These are phyloP conservation scores for Aristolochia fimbriata DNA, from an alignment of 164 flowering plant species.

Conservation along the genomic window DNA sequence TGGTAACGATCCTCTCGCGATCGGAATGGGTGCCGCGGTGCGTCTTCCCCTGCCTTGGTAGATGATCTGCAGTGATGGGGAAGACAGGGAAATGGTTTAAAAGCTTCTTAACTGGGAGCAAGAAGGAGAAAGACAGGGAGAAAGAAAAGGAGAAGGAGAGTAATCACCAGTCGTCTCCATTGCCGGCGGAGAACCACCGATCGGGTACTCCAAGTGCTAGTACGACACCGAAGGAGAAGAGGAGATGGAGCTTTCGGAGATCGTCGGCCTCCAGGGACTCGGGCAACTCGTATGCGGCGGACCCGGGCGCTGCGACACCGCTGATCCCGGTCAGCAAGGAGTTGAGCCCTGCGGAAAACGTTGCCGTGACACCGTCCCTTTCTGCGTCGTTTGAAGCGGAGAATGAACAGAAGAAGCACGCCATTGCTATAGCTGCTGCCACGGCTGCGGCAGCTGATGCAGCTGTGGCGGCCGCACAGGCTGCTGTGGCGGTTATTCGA, in stretches of 20 bases:
- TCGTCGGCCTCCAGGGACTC: constrained; percentile 38
- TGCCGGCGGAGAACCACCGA: constrained; percentile 17
- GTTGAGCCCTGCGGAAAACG: constrained; percentile 17
- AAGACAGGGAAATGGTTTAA: constrained; percentile 63
- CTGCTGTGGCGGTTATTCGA: constrained; percentile 46
- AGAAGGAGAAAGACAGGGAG: constrained; percentile 27
- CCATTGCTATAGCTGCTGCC: constrained; percentile 47
- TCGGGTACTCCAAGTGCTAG: constrained; percentile 34
- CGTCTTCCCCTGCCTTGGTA: not conserved
- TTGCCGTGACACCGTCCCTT: constrained; percentile 13
- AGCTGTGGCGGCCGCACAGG: constrained; percentile 58
- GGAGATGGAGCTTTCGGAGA: constrained; percentile 86
- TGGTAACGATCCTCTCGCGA: not conserved
- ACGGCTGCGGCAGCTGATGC: constrained; percentile 56
- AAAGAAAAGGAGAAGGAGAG: constrained; percentile 13
- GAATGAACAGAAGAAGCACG: constrained; percentile 50
- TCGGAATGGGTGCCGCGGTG: not conserved
- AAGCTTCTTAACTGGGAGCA: constrained; percentile 47
- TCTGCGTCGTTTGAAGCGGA: constrained; percentile 23
- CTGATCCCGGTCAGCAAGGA: no score
- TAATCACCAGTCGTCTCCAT: constrained; percentile 13
- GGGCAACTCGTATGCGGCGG: not conserved
- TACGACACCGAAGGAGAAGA: constrained; percentile 67
- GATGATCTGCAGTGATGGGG: constrained; percentile 34
- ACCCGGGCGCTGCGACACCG: constrained; percentile 2